These are phyloP conservation scores for Globomyces pollinis-pini DNA, from an alignment of 192 early-diverging fungal genomes.

Conservation along the genomic window DNA sequence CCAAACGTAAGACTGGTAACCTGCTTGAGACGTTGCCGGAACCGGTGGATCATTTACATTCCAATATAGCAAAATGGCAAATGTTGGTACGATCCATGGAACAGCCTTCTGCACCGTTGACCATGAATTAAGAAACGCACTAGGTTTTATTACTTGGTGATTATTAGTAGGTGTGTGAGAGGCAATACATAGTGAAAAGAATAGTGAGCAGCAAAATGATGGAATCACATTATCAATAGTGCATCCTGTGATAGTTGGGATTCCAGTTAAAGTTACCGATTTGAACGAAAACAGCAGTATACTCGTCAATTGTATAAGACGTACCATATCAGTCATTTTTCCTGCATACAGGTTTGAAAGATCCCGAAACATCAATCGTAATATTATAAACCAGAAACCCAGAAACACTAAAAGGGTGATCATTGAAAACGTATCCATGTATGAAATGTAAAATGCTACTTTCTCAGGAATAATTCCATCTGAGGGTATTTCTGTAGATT, in stretches of 20 bases:
- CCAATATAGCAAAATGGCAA: neutral
- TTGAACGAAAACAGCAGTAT: too few species aligned
- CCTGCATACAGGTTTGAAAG: too few species aligned
- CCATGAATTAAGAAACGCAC: neutral
- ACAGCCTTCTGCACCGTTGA: neutral
- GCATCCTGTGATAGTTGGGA: neutral
- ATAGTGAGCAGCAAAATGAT: conserved; percentile 6
- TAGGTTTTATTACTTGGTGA: neutral
- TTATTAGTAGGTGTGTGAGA: neutral
- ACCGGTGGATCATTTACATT: conserved; percentile 2
- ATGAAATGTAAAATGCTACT: neutral
- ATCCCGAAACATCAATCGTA: too few species aligned
- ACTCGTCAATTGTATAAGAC: too few species aligned
- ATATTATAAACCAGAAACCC: too few species aligned
- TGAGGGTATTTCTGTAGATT: neutral
- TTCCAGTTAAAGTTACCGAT: too few species aligned
- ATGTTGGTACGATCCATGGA: neutral
- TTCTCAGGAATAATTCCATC: neutral
- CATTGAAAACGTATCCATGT: too few species aligned
- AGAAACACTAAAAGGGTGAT: too few species aligned
- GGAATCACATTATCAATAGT: conserved; percentile 2
- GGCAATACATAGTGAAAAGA: neutral
- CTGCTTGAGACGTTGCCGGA: neutral
- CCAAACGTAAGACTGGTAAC: too few species aligned
- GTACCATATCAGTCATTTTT: too few species aligned